phyloP scores from a whole-genome alignment of 768 basidiomycete genomes.

The Suillus hirtellus region DNA sequence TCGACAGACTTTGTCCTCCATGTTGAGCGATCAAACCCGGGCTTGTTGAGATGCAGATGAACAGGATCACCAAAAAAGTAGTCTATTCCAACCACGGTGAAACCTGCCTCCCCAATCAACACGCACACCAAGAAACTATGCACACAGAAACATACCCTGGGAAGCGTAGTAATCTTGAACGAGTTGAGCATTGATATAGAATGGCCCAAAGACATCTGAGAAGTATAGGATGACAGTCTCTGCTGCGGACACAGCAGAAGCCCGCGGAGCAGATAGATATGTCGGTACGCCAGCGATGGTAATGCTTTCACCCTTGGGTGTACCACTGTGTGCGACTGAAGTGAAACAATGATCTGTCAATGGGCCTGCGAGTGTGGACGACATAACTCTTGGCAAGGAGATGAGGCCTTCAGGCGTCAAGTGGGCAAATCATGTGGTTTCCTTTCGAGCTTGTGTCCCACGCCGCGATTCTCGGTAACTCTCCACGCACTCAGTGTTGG shows the following conservation, averaged over 20 bases:
- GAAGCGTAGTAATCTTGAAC: constrained; percentile 66
- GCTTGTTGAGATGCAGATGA: constrained; percentile 38
- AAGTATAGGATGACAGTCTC: constrained; percentile 56
- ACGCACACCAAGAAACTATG: background rate
- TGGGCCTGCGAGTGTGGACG: constrained; percentile 31
- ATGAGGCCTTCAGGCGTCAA: background rate
- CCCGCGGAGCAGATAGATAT: constrained; percentile 52
- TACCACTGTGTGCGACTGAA: constrained; percentile 53
- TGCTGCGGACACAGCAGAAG: constrained; percentile 21
- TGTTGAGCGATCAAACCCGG: constrained; percentile 36
- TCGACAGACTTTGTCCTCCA: constrained; percentile 43
- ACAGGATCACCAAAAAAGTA: constrained; percentile 65
- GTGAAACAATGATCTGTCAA: constrained; percentile 55
- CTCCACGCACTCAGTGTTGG: background rate
- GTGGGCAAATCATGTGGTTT: background rate
- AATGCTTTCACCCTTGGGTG: constrained; percentile 42
- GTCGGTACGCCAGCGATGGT: constrained; percentile 43
- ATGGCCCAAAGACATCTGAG: constrained; percentile 60
- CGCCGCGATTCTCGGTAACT: background rate
- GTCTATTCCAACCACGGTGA: constrained; percentile 57
- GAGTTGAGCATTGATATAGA: constrained; percentile 57
- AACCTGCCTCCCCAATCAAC: constrained; percentile 40
- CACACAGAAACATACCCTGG: constrained; percentile 41
- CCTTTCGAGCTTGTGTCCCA: background rate
- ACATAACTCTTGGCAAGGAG: background rate